A percentile compares a stretch with the other conserved stretches of the same genome.
phyloP scores from a whole-genome alignment of 495 filamentous ascomycete genomes.

The Hypoxylon subgilvum region DNA sequence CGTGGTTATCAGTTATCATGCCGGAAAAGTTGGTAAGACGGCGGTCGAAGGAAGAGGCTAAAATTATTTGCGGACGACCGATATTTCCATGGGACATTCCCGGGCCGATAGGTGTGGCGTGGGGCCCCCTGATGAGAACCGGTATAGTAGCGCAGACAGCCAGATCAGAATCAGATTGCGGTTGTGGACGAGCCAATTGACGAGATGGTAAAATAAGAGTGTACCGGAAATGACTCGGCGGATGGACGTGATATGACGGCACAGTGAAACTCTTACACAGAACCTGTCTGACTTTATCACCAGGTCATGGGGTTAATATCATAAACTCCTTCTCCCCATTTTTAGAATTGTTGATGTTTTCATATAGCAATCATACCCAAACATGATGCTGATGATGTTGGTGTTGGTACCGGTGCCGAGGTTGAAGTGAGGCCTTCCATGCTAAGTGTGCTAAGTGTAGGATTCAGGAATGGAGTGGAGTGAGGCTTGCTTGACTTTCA shows the following conservation, averaged over 20 bases:
- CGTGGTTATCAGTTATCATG: too few species aligned
- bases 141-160: slow-evolving; percentile 6
- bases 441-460: too few species aligned
- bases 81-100: slow-evolving; percentile 25
- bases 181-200: neutral
- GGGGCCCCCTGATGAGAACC: too few species aligned
- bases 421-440: neutral
- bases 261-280: slow-evolving; percentile 19
- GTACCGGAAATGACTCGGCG: slow-evolving; percentile 15
- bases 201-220: slow-evolving; percentile 25
- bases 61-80: slow-evolving; percentile 23
- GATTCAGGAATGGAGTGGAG: too few species aligned
- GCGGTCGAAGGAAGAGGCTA: slow-evolving; percentile 16
- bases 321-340: too few species aligned
- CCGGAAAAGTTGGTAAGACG: slow-evolving; percentile 16
- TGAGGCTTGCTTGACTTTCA: too few species aligned
- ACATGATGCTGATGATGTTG: slow-evolving; percentile 17
- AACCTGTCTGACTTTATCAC: slow-evolving; percentile 24
- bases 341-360: too few species aligned
- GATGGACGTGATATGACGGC: slow-evolving; percentile 5
- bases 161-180: slow-evolving; percentile 3
- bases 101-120: slow-evolving; percentile 30
- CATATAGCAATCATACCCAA: too few species aligned
- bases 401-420: neutral
- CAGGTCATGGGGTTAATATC: too few species aligned